Evolutionary conservation across 169 alveolate genomes (phyloP).

Genomic region (Eimeria maxima): DNA sequence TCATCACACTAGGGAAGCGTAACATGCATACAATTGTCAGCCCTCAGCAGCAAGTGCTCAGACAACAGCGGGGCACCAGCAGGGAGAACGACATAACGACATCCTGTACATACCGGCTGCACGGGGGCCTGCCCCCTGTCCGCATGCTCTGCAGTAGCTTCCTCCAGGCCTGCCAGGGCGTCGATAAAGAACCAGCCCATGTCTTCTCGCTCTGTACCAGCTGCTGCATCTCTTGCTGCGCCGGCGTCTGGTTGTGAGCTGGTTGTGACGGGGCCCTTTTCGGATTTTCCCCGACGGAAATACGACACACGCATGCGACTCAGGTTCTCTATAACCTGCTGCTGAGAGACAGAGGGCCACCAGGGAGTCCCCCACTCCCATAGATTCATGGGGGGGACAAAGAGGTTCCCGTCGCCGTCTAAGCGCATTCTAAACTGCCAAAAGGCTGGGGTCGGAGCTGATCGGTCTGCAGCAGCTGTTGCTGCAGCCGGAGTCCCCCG

Average conservation of each 20-base stretch:
- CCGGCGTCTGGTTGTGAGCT: neutral
- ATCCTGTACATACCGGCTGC: neutral
- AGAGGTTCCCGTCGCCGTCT: neutral
- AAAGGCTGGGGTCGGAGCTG: neutral
- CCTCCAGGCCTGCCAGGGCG: neutral
- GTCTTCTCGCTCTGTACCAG: neutral
- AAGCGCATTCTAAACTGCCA: conserved; percentile 19
- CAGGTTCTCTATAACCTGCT: neutral
- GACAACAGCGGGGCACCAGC: neutral
- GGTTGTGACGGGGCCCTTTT: neutral
- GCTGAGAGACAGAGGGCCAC: conserved; percentile 26
- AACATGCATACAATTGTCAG: neutral
- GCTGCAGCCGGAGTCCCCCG: neutral
- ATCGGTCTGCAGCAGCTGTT: neutral
- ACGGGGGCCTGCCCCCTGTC: neutral
- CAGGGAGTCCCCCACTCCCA: conserved; percentile 48
- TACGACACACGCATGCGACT: neutral
- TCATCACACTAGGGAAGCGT: neutral
- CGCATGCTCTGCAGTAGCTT: neutral
- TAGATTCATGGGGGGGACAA: conserved; percentile 18
- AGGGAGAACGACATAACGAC: neutral
- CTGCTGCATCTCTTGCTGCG: conserved; percentile 27
- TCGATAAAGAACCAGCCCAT: neutral
- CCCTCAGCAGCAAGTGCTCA: neutral
- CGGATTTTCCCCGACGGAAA: neutral